Percentiles rank a stretch among this genome's conserved stretches.
Evolutionary conservation across 192 early-diverging fungal genomes (phyloP).

Genomic region (Powellomyces hirtus): DNA sequence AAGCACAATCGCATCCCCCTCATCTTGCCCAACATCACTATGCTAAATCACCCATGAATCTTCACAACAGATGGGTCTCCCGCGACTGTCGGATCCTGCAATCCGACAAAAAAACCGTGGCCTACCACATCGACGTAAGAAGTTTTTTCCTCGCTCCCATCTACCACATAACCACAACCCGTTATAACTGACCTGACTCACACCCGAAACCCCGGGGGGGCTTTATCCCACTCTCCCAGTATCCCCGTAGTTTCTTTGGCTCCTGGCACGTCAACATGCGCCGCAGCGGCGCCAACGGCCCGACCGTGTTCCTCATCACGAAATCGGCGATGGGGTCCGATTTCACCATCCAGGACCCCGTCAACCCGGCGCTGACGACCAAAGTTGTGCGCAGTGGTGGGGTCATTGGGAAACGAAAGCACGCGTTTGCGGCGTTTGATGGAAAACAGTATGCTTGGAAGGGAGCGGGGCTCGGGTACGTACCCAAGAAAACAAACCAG

Average conservation of each 20-base stretch:
- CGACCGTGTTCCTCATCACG: slow-evolving; percentile 18
- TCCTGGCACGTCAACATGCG: slow-evolving; percentile 28
- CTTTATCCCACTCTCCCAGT: not conserved
- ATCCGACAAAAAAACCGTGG: slow-evolving; percentile 13
- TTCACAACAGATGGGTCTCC: slow-evolving; percentile 25
- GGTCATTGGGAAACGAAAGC: slow-evolving; percentile 16
- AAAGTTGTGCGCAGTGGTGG: slow-evolving; percentile 10
- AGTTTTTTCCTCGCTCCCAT: not conserved
- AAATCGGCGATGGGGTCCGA: slow-evolving; percentile 20
- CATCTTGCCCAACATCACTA: too few relatives aligned
- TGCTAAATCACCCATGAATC: too few relatives aligned
- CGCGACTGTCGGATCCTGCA: slow-evolving; percentile 16
- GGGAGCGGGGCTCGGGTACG: not conserved
- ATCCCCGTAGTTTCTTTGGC: slow-evolving; percentile 13
- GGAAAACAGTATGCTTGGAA: slow-evolving; percentile 24
- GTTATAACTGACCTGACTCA: not conserved
- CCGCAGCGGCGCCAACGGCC: slow-evolving; percentile 15
- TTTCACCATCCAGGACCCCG: slow-evolving; percentile 22
- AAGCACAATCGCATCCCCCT: too few relatives aligned
- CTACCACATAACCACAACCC: not conserved
- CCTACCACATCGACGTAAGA: slow-evolving; percentile 23
- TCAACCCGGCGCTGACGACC: not conserved
- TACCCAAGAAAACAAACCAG: not conserved
- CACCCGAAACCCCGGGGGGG: too few relatives aligned
- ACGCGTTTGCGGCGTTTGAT: slow-evolving; percentile 16